Base-by-base conservation (phyloP, 805 yeast genomes). In the Kuraishia hungarica region DNA sequence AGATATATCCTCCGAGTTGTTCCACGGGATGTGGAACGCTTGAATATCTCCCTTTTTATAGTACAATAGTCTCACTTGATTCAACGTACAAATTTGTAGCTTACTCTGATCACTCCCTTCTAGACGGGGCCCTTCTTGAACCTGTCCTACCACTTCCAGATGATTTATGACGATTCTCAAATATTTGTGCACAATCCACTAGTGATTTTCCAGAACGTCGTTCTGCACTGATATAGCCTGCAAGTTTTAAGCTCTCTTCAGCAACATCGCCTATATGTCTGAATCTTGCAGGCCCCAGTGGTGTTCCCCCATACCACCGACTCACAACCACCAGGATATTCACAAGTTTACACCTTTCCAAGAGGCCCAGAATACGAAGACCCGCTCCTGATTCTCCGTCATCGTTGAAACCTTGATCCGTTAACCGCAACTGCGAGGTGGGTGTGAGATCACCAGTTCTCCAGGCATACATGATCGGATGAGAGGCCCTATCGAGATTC, bases 271-370 rank as follows among this genome's bases (percentile, higher is more conserved):
- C 76, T 4, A 89, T 87, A 60, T 82, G 84, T 56, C 88, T 74
- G 62, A 88, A 89, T 54, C 96, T 67, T 23, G 82, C 76, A 3
- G 89, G 76, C 0, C 96, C 96, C 48, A 89, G 64, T 2, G 87
- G 88, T 0, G 76, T 75, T 0, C 96, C 96, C 1, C 93, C 93
- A 63, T 86, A 86, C 96, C 96, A 88, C 57, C 96, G 65, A 0
- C 88, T 80, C 0, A 86, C 94, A 26, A 88, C 82, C 0, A 88
- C 77, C 19, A 88, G 61, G 0, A 83, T 78, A 63, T 86, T 84
- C 2, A 75, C 67, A 13, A 82, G 54, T 46, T 77, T 68, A 6
- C 78, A 65, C 29, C 80, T 68, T 21, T 80, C 81, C 20, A 87
- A 59, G 2, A 87, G 63, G 11, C 81, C 79, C 55, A 86, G 62